Base-by-base conservation (phyloP, 441 rosid genomes). In the Omphalea diandra region DNA sequence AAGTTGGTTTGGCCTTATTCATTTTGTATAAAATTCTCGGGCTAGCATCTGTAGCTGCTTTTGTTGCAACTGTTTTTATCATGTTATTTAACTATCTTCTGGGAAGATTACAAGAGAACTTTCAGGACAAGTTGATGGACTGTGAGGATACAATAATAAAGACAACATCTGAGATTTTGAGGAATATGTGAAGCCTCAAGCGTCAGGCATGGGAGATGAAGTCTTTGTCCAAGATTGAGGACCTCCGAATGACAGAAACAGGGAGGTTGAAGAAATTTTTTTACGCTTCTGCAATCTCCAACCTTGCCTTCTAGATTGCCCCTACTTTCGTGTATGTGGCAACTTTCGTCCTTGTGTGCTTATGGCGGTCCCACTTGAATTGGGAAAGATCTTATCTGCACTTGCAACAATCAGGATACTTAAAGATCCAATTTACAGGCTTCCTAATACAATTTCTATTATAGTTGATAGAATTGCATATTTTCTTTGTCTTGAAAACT, bases 201-300 rank as follows among this genome's bases (percentile, higher is more conserved):
- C 86, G 86, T 76, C 94, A 88, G 69, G 94, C 78, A 11, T 88
- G 91, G 91, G 91, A 88, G 77, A 85, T 86, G 86, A 88, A 83
- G 73, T 86, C 86, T 72, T 54, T 88, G 69, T 79, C 85, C 6
- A 83, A 83, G 74, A 76, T 86, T 55, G 24, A 75, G 27, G 83
- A 80, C 20, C 77, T 86, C 11, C 77, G 88, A 69, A 57, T 74
- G 44, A 58, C 9, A 5, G 90, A 88, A 73, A 57, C 80, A 11
- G 80, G 79, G 3, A 86, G 88, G 90, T 61, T 88, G 78, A 88
- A 70, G 61, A 87, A 79, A 63, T 84, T 4, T 43, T 63, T 84
- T 15, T 85, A 85, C 65, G 71, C 69, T 47, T 55, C 43, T 3
- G 85, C 83, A 20, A 17, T 87, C 59, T 64, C 65, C 12, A 73